These are phyloP conservation scores for Lathyrus tuberosus DNA, from an alignment of 306 rosid species.

Conservation along the genomic window DNA sequence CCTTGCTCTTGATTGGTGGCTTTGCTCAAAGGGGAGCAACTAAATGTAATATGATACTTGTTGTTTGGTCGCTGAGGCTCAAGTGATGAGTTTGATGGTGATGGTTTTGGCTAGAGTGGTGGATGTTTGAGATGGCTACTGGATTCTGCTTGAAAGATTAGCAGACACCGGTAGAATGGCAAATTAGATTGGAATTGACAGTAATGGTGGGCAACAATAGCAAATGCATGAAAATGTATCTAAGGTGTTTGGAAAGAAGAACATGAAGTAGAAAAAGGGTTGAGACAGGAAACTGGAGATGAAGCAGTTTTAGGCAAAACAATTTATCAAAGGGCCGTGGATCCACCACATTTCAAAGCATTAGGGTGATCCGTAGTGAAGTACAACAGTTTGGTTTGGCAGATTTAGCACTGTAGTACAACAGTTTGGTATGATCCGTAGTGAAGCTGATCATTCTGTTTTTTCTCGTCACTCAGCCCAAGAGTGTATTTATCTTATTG, in stretches of 20 bases:
- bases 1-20: background rate
- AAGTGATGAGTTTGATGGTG: background rate
- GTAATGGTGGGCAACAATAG: too few relatives aligned
- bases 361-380: too few relatives aligned
- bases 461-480: too few relatives aligned
- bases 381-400: too few relatives aligned
- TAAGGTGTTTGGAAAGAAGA: background rate
- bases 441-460: too few relatives aligned
- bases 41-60: background rate
- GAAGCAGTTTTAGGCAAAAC: background rate
- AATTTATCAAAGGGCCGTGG: background rate
- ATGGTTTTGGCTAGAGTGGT: constrained; percentile 11
- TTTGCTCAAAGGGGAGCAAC: background rate
- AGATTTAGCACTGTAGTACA: too few relatives aligned
- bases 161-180: background rate
- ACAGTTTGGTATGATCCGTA: too few relatives aligned
- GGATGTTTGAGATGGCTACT: background rate
- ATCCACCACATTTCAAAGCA: background rate
- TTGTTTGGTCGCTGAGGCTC: background rate
- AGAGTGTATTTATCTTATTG: too few relatives aligned
- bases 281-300: background rate
- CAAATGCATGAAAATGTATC: background rate
- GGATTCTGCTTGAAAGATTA: background rate
- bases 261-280: background rate
- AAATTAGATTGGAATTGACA: background rate